These are phyloP conservation scores for Tetrapisispora arboricola DNA, from an alignment of 805 yeast genomes.

Conservation along the genomic window DNA sequence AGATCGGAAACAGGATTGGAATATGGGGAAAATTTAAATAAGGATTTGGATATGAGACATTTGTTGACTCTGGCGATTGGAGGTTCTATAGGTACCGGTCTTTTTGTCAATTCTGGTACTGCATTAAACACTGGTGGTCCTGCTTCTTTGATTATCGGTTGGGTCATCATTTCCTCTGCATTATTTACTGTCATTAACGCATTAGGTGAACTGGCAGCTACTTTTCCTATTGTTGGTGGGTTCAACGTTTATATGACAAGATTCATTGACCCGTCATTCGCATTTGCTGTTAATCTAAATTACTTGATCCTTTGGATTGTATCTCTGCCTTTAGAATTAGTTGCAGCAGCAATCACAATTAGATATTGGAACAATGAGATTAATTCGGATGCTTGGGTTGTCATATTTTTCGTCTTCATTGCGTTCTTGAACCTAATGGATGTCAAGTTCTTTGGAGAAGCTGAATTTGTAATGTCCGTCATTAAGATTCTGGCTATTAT, in stretches of 20 bases:
- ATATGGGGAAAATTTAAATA: not conserved
- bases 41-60: slow-evolving; percentile 28
- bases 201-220: slow-evolving; percentile 43
- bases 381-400: slow-evolving; percentile 53
- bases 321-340: slow-evolving; percentile 48
- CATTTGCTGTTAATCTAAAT: slow-evolving; percentile 45
- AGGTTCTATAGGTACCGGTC: slow-evolving; percentile 59
- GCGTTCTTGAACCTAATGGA: slow-evolving; percentile 41
- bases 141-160: slow-evolving; percentile 49
- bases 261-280: slow-evolving; percentile 46
- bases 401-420: slow-evolving; percentile 41
- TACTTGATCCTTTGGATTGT: slow-evolving; percentile 48
- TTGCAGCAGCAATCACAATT: slow-evolving; percentile 49
- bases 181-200: slow-evolving; percentile 49
- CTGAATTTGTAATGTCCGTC: slow-evolving; percentile 42
- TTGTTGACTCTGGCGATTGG: slow-evolving; percentile 61
- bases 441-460: slow-evolving; percentile 46
- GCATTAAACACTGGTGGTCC: slow-evolving; percentile 55
- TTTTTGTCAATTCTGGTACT: slow-evolving; percentile 56
- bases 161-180: slow-evolving; percentile 45
- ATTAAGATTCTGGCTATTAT: slow-evolving; percentile 40
- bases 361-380: slow-evolving; percentile 41
- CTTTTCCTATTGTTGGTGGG: slow-evolving; percentile 46
- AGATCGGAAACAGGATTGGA: not conserved
- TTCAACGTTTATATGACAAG: slow-evolving; percentile 40